These are phyloP conservation scores for Aspergillus uvarum DNA, from an alignment of 2,329 filamentous ascomycete genomes.

Conservation along the genomic window DNA sequence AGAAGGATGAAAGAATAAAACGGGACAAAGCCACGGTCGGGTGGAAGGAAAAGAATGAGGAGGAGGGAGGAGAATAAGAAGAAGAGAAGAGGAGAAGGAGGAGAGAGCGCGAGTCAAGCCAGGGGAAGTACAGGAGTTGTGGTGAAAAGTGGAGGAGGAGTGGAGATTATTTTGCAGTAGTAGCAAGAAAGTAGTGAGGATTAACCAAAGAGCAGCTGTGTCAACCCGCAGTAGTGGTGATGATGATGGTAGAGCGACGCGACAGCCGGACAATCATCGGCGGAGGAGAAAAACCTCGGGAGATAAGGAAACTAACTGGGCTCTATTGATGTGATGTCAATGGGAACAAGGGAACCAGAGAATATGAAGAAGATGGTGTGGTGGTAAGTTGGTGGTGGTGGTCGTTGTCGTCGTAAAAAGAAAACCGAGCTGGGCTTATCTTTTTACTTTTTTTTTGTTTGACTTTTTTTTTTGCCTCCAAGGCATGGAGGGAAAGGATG, in stretches of 20 bases:
- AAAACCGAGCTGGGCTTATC: slow-evolving; percentile 1
- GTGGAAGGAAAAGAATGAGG: slow-evolving; percentile 12
- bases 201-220: slow-evolving; percentile 1
- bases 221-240: slow-evolving; percentile 21
- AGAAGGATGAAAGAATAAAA: neutral
- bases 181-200: neutral
- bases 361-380: slow-evolving; percentile 9
- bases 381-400: neutral
- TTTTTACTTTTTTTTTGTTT: slow-evolving; percentile 2
- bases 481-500: slow-evolving; percentile 3
- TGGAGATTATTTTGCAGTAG: slow-evolving; percentile 7
- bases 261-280: slow-evolving; percentile 20
- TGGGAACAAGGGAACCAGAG: slow-evolving; percentile 6
- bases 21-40: neutral
- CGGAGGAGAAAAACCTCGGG: neutral
- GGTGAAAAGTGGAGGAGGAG: slow-evolving; percentile 3
- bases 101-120: neutral
- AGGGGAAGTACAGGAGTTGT: neutral
- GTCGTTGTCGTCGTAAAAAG: neutral
- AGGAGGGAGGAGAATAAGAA: slow-evolving; percentile 12
- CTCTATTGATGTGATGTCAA: slow-evolving; percentile 3
- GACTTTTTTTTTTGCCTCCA: slow-evolving; percentile 8
- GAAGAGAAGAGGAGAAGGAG: slow-evolving; percentile 7
- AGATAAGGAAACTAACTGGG: slow-evolving; percentile 10
- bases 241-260: slow-evolving; percentile 18